Percentiles rank a stretch among this genome's conserved stretches.
Evolutionary conservation across 2,329 filamentous ascomycete genomes (phyloP).

Genomic region (Talaromyces sp.): DNA sequence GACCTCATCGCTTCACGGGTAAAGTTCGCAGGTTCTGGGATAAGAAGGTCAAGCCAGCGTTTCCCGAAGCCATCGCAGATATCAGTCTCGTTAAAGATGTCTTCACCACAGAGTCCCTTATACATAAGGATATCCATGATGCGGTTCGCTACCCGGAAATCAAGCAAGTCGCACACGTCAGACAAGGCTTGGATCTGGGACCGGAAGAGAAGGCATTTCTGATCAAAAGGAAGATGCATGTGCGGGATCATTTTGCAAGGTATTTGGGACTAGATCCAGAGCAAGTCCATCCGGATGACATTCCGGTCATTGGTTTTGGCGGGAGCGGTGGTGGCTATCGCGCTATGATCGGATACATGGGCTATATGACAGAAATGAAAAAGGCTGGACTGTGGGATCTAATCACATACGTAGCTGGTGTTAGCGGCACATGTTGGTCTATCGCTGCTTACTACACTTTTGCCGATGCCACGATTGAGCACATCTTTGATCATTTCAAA

Average conservation of each 20-base stretch:
- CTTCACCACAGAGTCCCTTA: slow-evolving; percentile 16
- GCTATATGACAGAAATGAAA: slow-evolving; percentile 17
- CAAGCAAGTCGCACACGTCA: slow-evolving; percentile 8
- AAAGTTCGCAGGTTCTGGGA: slow-evolving; percentile 11
- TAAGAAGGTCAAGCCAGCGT: slow-evolving; percentile 17
- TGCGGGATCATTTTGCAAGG: slow-evolving; percentile 11
- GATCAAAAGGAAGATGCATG: slow-evolving; percentile 8
- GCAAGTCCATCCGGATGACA: slow-evolving; percentile 15
- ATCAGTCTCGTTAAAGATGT: slow-evolving; percentile 17
- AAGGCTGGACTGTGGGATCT: slow-evolving; percentile 14
- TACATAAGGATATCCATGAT: slow-evolving; percentile 10
- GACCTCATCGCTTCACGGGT: neutral
- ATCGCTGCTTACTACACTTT: slow-evolving; percentile 18
- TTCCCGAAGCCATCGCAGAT: slow-evolving; percentile 17
- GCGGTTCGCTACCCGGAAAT: slow-evolving; percentile 12
- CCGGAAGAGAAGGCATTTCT: slow-evolving; percentile 14
- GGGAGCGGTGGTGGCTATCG: slow-evolving; percentile 17
- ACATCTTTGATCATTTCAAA: slow-evolving; percentile 16
- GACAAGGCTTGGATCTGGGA: slow-evolving; percentile 7
- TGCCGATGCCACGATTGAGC: slow-evolving; percentile 12
- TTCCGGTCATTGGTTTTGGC: slow-evolving; percentile 16
- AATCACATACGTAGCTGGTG: slow-evolving; percentile 15
- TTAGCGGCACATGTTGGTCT: slow-evolving; percentile 16
- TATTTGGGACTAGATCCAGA: slow-evolving; percentile 13
- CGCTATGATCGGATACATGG: slow-evolving; percentile 16